A percentile compares a stretch with the other conserved stretches of the same genome.
These are phyloP conservation scores for Cryptococcus hybrid DNA, from an alignment of 1,284 basidiomycete genomes.

Conservation along the genomic window DNA sequence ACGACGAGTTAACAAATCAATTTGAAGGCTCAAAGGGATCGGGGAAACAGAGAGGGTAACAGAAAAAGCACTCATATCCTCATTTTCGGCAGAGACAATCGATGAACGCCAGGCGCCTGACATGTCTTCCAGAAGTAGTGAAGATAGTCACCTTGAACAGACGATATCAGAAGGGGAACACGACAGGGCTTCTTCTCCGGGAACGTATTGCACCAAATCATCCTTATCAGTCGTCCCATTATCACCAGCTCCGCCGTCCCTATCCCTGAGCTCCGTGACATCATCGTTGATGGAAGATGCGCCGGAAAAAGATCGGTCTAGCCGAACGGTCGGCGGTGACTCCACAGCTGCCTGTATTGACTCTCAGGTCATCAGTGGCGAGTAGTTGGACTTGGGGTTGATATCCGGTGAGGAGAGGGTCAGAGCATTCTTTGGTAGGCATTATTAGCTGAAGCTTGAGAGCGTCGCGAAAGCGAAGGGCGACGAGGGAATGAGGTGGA, in stretches of 20 bases:
- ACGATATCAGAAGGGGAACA: neutral
- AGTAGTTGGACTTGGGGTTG: neutral
- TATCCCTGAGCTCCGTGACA: neutral
- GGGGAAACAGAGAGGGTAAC: neutral
- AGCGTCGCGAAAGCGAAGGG: too few relatives aligned
- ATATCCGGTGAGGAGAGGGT: conserved; percentile 3
- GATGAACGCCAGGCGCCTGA: too few relatives aligned
- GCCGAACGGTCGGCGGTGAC: conserved; percentile 13
- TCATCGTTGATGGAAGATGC: conserved; percentile 1
- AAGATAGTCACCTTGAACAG: too few relatives aligned
- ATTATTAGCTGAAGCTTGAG: too few relatives aligned
- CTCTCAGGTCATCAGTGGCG: conserved; percentile 1
- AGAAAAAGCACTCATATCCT: too few relatives aligned
- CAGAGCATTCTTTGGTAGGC: neutral
- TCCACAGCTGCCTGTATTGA: conserved; percentile 15
- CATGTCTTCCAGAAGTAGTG: too few relatives aligned
- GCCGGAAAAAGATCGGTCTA: neutral
- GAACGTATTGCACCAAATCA: too few relatives aligned
- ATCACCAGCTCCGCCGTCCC: too few relatives aligned
- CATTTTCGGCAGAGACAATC: too few relatives aligned
- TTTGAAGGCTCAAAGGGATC: conserved; percentile 2
- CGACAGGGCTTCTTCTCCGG: too few relatives aligned
- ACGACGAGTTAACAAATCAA: conserved; percentile 9
- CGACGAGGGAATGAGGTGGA: too few relatives aligned
- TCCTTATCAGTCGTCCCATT: too few relatives aligned